A percentile compares a stretch with the other conserved stretches of the same genome.
Evolutionary conservation across 495 filamentous ascomycete species (phyloP).

Genomic region (Hypoxylon trugodes): DNA sequence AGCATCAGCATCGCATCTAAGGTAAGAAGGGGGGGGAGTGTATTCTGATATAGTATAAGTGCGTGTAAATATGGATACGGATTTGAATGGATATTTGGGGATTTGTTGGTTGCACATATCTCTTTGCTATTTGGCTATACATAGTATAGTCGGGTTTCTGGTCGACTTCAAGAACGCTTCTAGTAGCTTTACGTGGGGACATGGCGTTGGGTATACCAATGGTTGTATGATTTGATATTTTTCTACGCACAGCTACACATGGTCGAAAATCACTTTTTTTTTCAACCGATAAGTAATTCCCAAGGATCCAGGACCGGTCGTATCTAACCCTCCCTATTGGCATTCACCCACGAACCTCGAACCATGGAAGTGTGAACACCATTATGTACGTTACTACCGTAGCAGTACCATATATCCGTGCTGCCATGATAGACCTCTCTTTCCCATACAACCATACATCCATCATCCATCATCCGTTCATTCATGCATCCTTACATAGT

Average conservation of each 20-base stretch:
- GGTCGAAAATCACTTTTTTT: conserved; percentile 11
- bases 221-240: conserved; percentile 22
- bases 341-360: conserved; percentile 38
- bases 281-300: conserved; percentile 14
- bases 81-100: neutral
- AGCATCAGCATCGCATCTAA: neutral
- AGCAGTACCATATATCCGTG: conserved; percentile 32
- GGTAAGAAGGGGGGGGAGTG: neutral
- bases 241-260: conserved; percentile 10
- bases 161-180: conserved; percentile 10
- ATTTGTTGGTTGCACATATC: neutral
- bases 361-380: conserved; percentile 41
- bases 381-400: conserved; percentile 37
- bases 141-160: neutral
- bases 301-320: neutral
- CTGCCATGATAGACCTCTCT: conserved; percentile 18
- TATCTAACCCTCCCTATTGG: conserved; percentile 25
- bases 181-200: conserved; percentile 16
- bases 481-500: conserved; percentile 21
- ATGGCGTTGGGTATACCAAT: neutral
- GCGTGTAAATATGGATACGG: neutral
- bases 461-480: too few relatives aligned
- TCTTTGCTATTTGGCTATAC: neutral
- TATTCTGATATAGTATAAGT: neutral
- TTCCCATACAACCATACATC: neutral